A percentile compares a stretch with the other conserved stretches of the same genome.
Evolutionary conservation across 345 rosid species (phyloP).

Genomic region (Mallotus nudiflorus): DNA sequence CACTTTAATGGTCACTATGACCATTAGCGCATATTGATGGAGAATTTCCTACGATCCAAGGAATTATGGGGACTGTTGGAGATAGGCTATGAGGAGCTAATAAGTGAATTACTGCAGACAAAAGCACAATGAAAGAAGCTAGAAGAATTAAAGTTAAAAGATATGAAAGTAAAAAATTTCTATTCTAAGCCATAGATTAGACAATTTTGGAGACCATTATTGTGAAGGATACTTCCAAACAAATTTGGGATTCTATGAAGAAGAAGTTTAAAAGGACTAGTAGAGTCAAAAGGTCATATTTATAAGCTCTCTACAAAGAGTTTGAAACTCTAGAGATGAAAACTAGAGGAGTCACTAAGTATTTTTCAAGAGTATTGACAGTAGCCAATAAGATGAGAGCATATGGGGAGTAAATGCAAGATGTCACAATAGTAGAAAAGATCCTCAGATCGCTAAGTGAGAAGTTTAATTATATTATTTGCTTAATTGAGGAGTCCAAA

Average conservation of each 20-base stretch:
- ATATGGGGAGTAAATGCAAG: too few relatives aligned
- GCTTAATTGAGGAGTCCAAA: too few relatives aligned
- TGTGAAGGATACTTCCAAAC: conserved; percentile 3
- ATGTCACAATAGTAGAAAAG: too few relatives aligned
- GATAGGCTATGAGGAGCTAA: not conserved
- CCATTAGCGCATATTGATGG: conserved; percentile 4
- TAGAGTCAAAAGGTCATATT: not conserved
- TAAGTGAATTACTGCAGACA: not conserved
- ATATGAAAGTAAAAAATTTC: conserved; percentile 11
- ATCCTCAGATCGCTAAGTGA: too few relatives aligned
- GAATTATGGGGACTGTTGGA: not conserved
- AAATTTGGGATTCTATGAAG: not conserved
- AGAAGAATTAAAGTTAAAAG: not conserved
- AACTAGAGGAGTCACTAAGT: too few relatives aligned
- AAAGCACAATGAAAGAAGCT: not conserved
- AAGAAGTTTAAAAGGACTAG: not conserved
- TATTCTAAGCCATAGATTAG: not conserved
- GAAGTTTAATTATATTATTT: too few relatives aligned
- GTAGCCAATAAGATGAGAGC: too few relatives aligned
- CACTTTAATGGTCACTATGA: conserved; percentile 2
- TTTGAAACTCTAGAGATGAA: too few relatives aligned
- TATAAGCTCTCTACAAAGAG: not conserved
- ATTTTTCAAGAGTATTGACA: too few relatives aligned
- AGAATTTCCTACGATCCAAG: not conserved
- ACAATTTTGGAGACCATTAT: conserved; percentile 6